These are phyloP conservation scores for Pseudonitzschia multistriata DNA, from an alignment of 108 stramenopile genomes.

Conservation along the genomic window DNA sequence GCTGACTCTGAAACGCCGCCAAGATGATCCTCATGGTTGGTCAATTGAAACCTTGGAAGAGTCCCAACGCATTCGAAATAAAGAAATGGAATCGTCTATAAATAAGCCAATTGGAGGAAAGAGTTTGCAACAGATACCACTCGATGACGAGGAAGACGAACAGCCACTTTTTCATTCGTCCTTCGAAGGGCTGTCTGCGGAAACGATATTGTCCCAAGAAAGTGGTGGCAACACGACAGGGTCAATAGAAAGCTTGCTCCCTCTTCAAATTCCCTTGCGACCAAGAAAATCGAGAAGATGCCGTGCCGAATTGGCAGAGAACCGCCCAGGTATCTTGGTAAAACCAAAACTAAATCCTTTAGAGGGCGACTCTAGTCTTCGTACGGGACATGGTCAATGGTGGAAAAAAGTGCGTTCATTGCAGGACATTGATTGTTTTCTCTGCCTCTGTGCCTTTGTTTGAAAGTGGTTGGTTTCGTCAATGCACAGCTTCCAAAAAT, in stretches of 20 bases:
- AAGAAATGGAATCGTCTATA: slow-evolving; percentile 11
- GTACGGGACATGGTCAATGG: slow-evolving; percentile 84
- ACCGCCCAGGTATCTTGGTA: slow-evolving; percentile 80
- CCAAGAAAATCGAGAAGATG: slow-evolving; percentile 69
- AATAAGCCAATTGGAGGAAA: slow-evolving; percentile 26
- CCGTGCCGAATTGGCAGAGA: slow-evolving; percentile 67
- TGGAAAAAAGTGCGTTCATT: slow-evolving; percentile 60
- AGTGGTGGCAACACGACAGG: background rate
- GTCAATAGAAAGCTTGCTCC: slow-evolving; percentile 35
- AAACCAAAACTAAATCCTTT: slow-evolving; percentile 89
- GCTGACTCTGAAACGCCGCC: slow-evolving; percentile 6
- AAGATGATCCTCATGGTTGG: slow-evolving; percentile 42
- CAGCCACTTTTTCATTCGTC: slow-evolving; percentile 6
- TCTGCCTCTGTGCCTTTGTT: background rate
- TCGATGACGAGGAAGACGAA: slow-evolving; percentile 19
- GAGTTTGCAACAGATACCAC: slow-evolving; percentile 10
- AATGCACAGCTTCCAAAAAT: background rate
- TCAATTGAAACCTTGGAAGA: slow-evolving; percentile 61
- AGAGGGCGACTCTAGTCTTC: slow-evolving; percentile 82
- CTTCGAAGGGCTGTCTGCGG: background rate
- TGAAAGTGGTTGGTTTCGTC: background rate
- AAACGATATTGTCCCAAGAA: background rate
- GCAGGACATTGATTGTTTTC: too few relatives aligned
- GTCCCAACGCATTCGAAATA: slow-evolving; percentile 39
- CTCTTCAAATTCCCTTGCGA: slow-evolving; percentile 66